Base-by-base conservation (phyloP, 139 green algal genomes). In the Chlorella vulgaris region DNA sequence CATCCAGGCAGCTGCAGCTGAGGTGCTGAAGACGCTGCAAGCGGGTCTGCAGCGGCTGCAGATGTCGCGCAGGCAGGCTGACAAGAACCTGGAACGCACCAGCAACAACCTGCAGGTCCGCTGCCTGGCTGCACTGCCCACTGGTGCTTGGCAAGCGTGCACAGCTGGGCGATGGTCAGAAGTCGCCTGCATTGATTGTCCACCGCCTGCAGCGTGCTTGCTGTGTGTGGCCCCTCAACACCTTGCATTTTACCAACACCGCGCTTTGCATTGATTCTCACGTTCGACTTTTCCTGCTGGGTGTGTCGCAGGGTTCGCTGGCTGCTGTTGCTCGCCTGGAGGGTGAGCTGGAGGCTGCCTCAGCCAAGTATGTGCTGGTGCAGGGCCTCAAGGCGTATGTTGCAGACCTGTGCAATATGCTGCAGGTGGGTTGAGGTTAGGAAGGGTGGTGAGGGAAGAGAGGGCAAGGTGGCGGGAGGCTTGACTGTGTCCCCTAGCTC, bases 371-470 rank as follows among this genome's bases (percentile, higher is more conserved):
- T 78, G 65, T 79, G 4, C 91, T 88, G 65, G 79, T 95, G 85
- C 93, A 97, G 84, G 62, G 92, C 51, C 79, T 96, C 38, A 80
- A 85, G 22, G 89, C 85, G 0, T 98, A 97, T 81, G 81, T 98
- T 24, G 88, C 90, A 31, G 92, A 97, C 85, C 86, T 98, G 51
- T 97, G 92, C 39, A 92, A 91, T 68, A 96, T 95, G 89, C 82
- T 97, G 13, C 86, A 92, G 87, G 90, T 68, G 73, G n/a, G 26
- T 15, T 19, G 26, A 15, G 29, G 3, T 7, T 7, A 36, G 19
- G 68, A 24, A 18, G 8, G 43, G 7, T n/a, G 10, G 26, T 65
- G 7, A n/a, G 73, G 31, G 31, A 51, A 1, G 31, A 7, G 51
- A 33, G 73, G 51, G 51, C 15, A 26, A 15, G 31, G 50, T 33